Base-by-base conservation (phyloP, 257 asterid genomes). In the Primulina tabacum region DNA sequence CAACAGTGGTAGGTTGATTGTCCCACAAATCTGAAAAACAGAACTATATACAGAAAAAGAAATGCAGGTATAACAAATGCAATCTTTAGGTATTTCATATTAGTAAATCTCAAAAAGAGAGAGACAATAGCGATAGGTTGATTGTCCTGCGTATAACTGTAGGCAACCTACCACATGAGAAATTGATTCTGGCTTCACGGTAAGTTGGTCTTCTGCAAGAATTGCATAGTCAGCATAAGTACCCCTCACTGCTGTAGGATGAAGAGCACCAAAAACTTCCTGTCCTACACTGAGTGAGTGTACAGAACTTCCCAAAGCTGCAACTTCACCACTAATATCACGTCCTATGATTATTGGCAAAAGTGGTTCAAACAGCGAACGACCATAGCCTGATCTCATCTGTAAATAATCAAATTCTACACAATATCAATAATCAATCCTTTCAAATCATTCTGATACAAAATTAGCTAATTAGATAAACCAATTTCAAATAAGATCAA, bases 201-300 rank as follows among this genome's bases (percentile, higher is more conserved):
- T 77, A 78, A 94, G 96, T 80, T 91, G 88, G 52, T 91, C 98
- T 73, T 88, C 96, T 10, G 86, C 74, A 71, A 94, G 98, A 79
- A 94, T 80, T 50, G 94, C 98, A 78, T 88, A 92, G 69, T 94
- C 98, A 64, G 90, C 63, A 65, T 94, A 94, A 73, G 98, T 91
- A 77, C 99, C 99, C 96, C 99, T 86, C 81, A 87, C 84, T 56
- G 99, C 97, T 63, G 98, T 94, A 67, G 98, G 98, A 76, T 91
- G 99, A 72, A 94, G 82, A 33, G 99, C 97, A 72, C 99, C 98
- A 82, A 91, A 94, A 26, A 91, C 98, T 78, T 89, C 96, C 80
- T 91, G 97, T 52, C 98, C 99, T 81, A 88, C 83, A 64, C 43
- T 70, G 60, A 91, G 82, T 14, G 95, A 84, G 35, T 65, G 81